phyloP scores from a whole-genome alignment of 352 stramenopile species.

The Pythium insidiosum region DNA sequence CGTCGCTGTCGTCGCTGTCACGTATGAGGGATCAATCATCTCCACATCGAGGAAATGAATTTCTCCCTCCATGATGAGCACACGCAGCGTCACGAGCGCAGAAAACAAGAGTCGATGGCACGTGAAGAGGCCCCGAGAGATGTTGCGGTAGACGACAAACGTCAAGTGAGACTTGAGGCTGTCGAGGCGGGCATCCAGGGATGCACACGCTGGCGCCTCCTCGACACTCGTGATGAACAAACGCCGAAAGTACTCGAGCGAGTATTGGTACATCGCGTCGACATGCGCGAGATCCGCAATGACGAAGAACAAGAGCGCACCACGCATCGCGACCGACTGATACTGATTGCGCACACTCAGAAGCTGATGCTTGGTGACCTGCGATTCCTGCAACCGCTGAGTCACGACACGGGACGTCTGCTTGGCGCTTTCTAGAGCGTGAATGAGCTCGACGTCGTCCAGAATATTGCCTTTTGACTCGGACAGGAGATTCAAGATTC shows the following conservation, averaged over 20 bases:
- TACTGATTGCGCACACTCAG: slow-evolving; percentile 63
- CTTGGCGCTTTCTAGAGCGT: slow-evolving; percentile 56
- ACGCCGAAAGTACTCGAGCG: slow-evolving; percentile 58
- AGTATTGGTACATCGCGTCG: slow-evolving; percentile 80
- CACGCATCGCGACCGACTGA: slow-evolving; percentile 32
- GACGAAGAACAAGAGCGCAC: slow-evolving; percentile 65
- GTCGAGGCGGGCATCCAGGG: slow-evolving; percentile 27
- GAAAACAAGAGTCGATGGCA: slow-evolving; percentile 59
- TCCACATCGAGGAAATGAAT: slow-evolving; percentile 25
- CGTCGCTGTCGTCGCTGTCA: not conserved
- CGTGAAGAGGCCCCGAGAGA: slow-evolving; percentile 63
- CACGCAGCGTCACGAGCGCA: slow-evolving; percentile 39
- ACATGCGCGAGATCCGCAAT: slow-evolving; percentile 46
- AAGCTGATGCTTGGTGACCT: slow-evolving; percentile 52
- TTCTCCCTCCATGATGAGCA: slow-evolving; percentile 35
- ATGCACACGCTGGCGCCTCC: slow-evolving; percentile 18
- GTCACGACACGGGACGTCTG: slow-evolving; percentile 50
- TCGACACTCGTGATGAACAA: slow-evolving; percentile 59
- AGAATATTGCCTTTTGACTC: slow-evolving; percentile 86
- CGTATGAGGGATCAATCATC: slow-evolving; percentile 20
- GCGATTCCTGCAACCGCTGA: slow-evolving; percentile 42
- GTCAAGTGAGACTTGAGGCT: slow-evolving; percentile 38
- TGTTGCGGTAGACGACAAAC: slow-evolving; percentile 55
- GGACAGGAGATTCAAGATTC: slow-evolving; percentile 84
- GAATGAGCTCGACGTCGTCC: slow-evolving; percentile 83